Percentiles rank a stretch among this genome's conserved stretches.
These are phyloP conservation scores for Monosporascus sp. DNA, from an alignment of 2,329 filamentous ascomycete species.

Conservation along the genomic window DNA sequence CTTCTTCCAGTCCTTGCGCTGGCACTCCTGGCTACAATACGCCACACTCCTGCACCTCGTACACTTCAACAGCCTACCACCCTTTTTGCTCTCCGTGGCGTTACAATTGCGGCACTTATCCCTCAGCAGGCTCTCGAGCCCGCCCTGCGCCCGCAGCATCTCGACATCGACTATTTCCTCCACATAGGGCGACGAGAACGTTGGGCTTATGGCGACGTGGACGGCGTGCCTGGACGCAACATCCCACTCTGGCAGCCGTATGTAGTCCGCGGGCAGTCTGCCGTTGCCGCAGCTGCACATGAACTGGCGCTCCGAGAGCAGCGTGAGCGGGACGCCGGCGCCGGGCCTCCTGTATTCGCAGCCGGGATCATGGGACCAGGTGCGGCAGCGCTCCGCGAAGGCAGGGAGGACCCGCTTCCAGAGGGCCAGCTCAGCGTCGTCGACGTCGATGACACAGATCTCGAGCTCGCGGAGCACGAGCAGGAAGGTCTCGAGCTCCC, in stretches of 20 bases:
- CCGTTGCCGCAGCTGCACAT: conserved; percentile 43
- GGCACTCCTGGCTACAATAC: conserved; percentile 49
- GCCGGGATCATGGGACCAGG: conserved; percentile 34
- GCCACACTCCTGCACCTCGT: conserved; percentile 34
- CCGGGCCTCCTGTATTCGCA: conserved; percentile 38
- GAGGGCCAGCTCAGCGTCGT: conserved; percentile 52
- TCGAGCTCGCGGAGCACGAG: conserved; percentile 30
- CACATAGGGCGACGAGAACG: conserved; percentile 39
- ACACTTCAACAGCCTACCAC: conserved; percentile 37
- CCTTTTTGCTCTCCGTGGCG: conserved; percentile 22
- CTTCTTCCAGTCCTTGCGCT: conserved; percentile 48
- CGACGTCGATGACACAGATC: conserved; percentile 31
- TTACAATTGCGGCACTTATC: conserved; percentile 34
- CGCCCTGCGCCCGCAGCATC: not conserved
- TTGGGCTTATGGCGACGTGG: conserved; percentile 52
- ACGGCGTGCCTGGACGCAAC: conserved; percentile 38
- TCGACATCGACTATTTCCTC: conserved; percentile 32
- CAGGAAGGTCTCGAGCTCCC: conserved; percentile 32
- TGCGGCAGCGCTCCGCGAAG: conserved; percentile 43
- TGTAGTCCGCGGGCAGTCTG: conserved; percentile 32
- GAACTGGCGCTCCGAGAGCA: conserved; percentile 25
- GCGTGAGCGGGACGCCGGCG: conserved; percentile 33
- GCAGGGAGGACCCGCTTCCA: conserved; percentile 42
- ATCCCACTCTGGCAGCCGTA: conserved; percentile 38
- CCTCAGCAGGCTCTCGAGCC: conserved; percentile 1